phyloP scores from a whole-genome alignment of 2,329 filamentous ascomycete species.

The Madurella fahalii region DNA sequence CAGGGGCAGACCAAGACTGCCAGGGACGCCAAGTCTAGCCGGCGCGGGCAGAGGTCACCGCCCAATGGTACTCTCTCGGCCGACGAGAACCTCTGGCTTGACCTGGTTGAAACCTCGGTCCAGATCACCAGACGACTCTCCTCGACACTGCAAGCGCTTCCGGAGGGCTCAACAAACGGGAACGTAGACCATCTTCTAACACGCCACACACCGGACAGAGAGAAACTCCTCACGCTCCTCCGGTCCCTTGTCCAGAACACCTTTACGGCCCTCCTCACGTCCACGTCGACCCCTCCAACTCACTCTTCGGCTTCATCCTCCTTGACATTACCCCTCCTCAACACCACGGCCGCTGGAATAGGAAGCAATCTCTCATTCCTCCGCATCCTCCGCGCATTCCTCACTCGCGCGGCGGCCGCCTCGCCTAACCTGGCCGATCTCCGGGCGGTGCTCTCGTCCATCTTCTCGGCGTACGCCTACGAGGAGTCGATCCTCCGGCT shows the following conservation, averaged over 20 bases:
- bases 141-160: slow-evolving; percentile 43
- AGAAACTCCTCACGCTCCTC: slow-evolving; percentile 62
- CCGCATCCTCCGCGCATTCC: slow-evolving; percentile 81
- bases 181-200: slow-evolving; percentile 23
- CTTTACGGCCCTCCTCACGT: slow-evolving; percentile 79
- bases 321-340: slow-evolving; percentile 74
- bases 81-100: slow-evolving; percentile 57
- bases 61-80: slow-evolving; percentile 44
- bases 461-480: slow-evolving; percentile 94
- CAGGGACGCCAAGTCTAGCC: slow-evolving; percentile 41
- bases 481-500: slow-evolving; percentile 85
- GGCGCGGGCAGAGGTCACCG: slow-evolving; percentile 48
- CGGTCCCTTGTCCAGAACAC: slow-evolving; percentile 81
- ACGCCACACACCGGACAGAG: slow-evolving; percentile 43
- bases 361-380: slow-evolving; percentile 73
- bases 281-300: slow-evolving; percentile 62
- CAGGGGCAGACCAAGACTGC: slow-evolving; percentile 72
- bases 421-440: slow-evolving; percentile 86
- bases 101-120: slow-evolving; percentile 57
- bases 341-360: slow-evolving; percentile 47
- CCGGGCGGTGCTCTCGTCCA: slow-evolving; percentile 76
- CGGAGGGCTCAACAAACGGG: slow-evolving; percentile 24
- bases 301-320: slow-evolving; percentile 58
- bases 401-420: slow-evolving; percentile 72
- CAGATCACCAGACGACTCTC: slow-evolving; percentile 62